These are phyloP conservation scores for Globisporangium yorkense DNA, from an alignment of 352 stramenopile species.

Conservation along the genomic window DNA sequence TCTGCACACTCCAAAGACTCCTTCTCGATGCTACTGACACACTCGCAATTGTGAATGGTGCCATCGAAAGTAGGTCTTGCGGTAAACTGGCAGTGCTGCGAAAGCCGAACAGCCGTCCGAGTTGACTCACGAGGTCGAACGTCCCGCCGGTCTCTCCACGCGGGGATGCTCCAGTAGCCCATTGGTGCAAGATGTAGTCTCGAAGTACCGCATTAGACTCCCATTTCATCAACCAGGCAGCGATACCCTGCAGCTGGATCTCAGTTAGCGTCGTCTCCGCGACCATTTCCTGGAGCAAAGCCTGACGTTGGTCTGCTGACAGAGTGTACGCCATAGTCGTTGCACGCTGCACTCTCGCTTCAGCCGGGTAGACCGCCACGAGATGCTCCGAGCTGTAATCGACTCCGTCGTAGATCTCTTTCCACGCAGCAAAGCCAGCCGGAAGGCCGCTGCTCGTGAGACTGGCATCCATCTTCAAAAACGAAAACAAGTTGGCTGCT, in stretches of 20 bases:
- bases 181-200: slow-evolving; percentile 42
- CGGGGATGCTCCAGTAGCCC: slow-evolving; percentile 40
- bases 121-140: slow-evolving; percentile 23
- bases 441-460: slow-evolving; percentile 27
- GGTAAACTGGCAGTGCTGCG: slow-evolving; percentile 1
- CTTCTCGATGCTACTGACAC: slow-evolving; percentile 20
- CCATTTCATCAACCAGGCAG: slow-evolving; percentile 50
- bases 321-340: slow-evolving; percentile 18
- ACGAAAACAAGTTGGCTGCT: slow-evolving; percentile 31
- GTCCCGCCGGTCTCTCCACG: slow-evolving; percentile 18
- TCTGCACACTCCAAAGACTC: slow-evolving; percentile 38
- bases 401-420: slow-evolving; percentile 46
- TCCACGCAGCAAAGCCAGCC: slow-evolving; percentile 47
- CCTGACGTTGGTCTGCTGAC: slow-evolving; percentile 13
- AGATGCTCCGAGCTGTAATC: slow-evolving; percentile 52
- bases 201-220: slow-evolving; percentile 28
- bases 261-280: slow-evolving; percentile 24
- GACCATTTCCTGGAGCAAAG: slow-evolving; percentile 24
- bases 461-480: slow-evolving; percentile 16
- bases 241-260: slow-evolving; percentile 35
- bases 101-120: slow-evolving; percentile 25
- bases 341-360: slow-evolving; percentile 15
- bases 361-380: slow-evolving; percentile 26
- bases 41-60: slow-evolving; percentile 1
- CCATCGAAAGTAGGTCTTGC: slow-evolving; percentile 10